A percentile compares a stretch with the other conserved stretches of the same genome.
Evolutionary conservation across 768 basidiomycete genomes (phyloP).

Genomic region (Lepiota brunneoincarnata): DNA sequence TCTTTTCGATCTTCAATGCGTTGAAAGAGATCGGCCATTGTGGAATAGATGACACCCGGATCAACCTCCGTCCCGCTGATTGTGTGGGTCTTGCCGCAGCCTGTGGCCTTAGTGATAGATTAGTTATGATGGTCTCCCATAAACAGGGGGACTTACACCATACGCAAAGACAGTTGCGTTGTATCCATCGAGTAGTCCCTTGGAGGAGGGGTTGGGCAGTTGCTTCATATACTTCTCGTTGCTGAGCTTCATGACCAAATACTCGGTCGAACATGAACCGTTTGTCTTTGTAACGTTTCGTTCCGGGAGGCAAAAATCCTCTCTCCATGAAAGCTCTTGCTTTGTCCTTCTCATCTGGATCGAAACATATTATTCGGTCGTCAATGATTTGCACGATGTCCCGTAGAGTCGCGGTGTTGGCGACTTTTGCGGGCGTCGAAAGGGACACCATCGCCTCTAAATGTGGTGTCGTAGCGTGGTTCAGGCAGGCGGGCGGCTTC

Average conservation of each 20-base stretch:
- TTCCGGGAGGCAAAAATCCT: slow-evolving; percentile 81
- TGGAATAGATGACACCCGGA: slow-evolving; percentile 93
- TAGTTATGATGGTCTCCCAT: not conserved
- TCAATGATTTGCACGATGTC: slow-evolving; percentile 89
- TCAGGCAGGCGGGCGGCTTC: slow-evolving; percentile 86
- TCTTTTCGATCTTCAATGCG: slow-evolving; percentile 85
- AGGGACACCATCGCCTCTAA: slow-evolving; percentile 88
- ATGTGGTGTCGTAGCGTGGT: slow-evolving; percentile 61
- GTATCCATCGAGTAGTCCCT: slow-evolving; percentile 87
- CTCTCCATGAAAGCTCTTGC: slow-evolving; percentile 79
- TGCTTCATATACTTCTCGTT: slow-evolving; percentile 84
- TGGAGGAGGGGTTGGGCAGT: slow-evolving; percentile 84
- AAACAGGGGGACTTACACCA: slow-evolving; percentile 60
- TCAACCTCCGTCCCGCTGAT: slow-evolving; percentile 89
- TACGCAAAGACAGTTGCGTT: slow-evolving; percentile 99
- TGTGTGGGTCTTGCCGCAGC: slow-evolving; percentile 99
- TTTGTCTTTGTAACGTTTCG: slow-evolving; percentile 94
- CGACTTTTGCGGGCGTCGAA: slow-evolving; percentile 59
- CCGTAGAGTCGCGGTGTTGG: slow-evolving; percentile 57
- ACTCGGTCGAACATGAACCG: slow-evolving; percentile 97
- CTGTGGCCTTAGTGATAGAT: slow-evolving; percentile 74
- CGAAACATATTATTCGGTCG: slow-evolving; percentile 93
- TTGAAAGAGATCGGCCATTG: slow-evolving; percentile 96
- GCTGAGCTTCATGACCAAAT: slow-evolving; percentile 75
- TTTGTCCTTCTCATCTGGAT: slow-evolving; percentile 88